Evolutionary conservation across 108 stramenopile species (phyloP), one percentile per base, ranked within the genome.

Genomic region (Parietichytrium sp.): DNA sequence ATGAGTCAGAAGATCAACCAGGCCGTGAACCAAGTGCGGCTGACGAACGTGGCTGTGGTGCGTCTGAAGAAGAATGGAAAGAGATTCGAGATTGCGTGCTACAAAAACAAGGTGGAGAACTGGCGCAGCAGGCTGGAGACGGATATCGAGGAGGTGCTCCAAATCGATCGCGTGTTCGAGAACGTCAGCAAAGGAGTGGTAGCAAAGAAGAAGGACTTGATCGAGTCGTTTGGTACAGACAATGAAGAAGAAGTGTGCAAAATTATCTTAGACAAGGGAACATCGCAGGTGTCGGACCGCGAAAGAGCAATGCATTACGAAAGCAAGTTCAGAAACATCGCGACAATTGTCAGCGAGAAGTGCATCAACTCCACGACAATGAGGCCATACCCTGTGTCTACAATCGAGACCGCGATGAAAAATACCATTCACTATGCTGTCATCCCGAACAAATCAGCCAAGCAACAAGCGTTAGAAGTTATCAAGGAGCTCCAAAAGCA

Each of bases 51-150:
- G 4, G 97, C 96, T 3, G 91, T 97, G 23, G 97, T 98, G 18
- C 90, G 93, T 4, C 88, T 97, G 48, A 87, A 93, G 51, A 92
- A 87, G 50, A 80, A 86, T 48, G 96, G 97, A 23, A 91, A 95
- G 78, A 92, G 96, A n/a, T 99, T 99, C 88, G 97, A 99, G 84
- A 91, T 99, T 30, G 97, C 98, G 0, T 96, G 95, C 85, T 99
- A 99, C 83, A 90, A 91, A 7, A 98, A 96, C 88, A 99, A 98
- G 85, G 96, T 97, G 25, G 82, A 98, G 30, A 96, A 96, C 88
- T 99, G 95, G 85, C 92, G 98, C 12, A 93, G 95, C 61, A 93
- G 96, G 10, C 88, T 96, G 20, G 98, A 99, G 86, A 94, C 93
- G 48, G 98, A 99, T 85, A 54, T 99, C 27, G 93, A 93, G 45